Percentiles rank a stretch among this genome's conserved stretches.
Conservation (phyloP, 2,329 filamentous ascomycete species). For the Pestalotiopsis sp. region DNA sequence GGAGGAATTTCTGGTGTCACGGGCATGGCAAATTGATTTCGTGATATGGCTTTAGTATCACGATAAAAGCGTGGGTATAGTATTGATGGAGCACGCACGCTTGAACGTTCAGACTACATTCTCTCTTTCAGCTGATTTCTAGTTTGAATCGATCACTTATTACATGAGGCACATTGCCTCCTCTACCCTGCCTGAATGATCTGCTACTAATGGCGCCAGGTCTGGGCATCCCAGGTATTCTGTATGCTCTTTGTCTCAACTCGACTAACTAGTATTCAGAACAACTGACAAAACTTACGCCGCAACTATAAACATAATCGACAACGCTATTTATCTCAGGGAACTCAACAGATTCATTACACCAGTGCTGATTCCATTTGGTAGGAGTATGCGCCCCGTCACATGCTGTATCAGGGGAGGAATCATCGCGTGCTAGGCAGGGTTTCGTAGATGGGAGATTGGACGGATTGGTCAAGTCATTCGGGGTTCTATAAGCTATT, state of each 20-base stretch:
- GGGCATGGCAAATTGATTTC: too few relatives aligned
- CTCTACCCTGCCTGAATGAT: too few relatives aligned
- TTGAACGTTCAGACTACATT: too few relatives aligned
- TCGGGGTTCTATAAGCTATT: neutral
- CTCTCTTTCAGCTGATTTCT: too few relatives aligned
- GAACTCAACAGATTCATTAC: neutral
- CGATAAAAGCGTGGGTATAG: too few relatives aligned
- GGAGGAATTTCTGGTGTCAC: neutral
- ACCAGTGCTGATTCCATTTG: neutral
- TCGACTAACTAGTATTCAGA: neutral
- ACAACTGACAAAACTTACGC: neutral
- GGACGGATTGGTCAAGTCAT: neutral
- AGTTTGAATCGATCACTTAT: neutral
- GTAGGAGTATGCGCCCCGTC: constrained; percentile 3
- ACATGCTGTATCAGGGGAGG: neutral
- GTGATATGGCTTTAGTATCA: too few relatives aligned
- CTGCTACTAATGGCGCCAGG: too few relatives aligned
- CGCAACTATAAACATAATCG: neutral
- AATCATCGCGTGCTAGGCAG: neutral
- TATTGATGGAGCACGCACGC: too few relatives aligned
- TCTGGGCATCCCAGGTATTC: neutral
- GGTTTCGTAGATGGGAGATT: constrained; percentile 6
- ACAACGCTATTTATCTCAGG: neutral
- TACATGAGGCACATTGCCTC: neutral
- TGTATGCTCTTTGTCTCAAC: neutral